These are phyloP conservation scores for Aspergillus pseudonomiae DNA, from an alignment of 2,329 filamentous ascomycete genomes.

Conservation along the genomic window DNA sequence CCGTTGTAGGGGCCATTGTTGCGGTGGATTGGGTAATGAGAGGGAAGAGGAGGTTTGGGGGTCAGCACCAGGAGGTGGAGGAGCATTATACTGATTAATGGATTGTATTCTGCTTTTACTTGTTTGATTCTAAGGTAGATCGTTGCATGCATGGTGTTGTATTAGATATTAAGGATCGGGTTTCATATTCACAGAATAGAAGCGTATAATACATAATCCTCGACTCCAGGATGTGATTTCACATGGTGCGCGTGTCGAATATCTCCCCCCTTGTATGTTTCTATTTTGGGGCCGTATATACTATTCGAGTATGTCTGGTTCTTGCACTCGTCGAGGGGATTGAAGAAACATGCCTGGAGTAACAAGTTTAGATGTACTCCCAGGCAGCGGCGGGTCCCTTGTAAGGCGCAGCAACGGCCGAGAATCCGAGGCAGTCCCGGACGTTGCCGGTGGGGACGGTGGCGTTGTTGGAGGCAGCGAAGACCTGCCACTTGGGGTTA, in stretches of 20 bases:
- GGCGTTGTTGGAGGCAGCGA: slow-evolving; percentile 40
- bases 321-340: too few relatives aligned
- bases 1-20: slow-evolving; percentile 33
- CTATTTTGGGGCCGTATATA: background rate
- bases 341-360: too few relatives aligned
- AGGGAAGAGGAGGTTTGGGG: slow-evolving; percentile 30
- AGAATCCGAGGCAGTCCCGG: slow-evolving; percentile 42
- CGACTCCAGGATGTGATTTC: background rate
- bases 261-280: background rate
- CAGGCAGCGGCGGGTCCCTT: slow-evolving; percentile 32
- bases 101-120: background rate
- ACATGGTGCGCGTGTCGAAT: background rate
- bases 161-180: background rate
- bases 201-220: background rate
- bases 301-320: background rate
- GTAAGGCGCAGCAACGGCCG: slow-evolving; percentile 32
- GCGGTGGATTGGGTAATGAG: slow-evolving; percentile 34
- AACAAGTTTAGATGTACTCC: slow-evolving; percentile 40
- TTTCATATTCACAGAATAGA: background rate
- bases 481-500: slow-evolving; percentile 41
- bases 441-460: slow-evolving; percentile 42
- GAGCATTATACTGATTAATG: background rate
- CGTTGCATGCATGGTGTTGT: background rate
- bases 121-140: background rate
- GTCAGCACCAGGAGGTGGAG: slow-evolving; percentile 22